Evolutionary conservation across 192 early-diverging fungal genomes (phyloP).

Genomic region (Coemansia sp.): DNA sequence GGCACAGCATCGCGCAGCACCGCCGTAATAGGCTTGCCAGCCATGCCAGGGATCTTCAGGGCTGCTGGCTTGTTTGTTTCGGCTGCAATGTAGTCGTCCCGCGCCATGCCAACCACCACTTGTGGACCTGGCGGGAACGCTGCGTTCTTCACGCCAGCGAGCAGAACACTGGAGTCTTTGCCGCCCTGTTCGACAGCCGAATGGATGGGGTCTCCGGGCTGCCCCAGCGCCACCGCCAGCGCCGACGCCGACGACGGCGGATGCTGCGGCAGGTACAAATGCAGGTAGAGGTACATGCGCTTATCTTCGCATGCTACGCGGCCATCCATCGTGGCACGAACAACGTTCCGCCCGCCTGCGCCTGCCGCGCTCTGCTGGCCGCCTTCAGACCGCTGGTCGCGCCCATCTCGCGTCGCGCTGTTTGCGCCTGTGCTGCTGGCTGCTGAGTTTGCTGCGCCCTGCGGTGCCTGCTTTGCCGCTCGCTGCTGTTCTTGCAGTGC

Average conservation of each 20-base stretch:
- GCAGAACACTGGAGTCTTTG: conserved; percentile 26
- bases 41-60: conserved; percentile 14
- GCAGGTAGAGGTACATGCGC: conserved; percentile 52
- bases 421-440: not conserved
- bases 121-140: conserved; percentile 45
- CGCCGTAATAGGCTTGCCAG: conserved; percentile 18
- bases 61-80: conserved; percentile 27
- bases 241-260: conserved; percentile 42
- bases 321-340: conserved; percentile 27
- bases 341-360: not conserved
- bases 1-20: conserved; percentile 38
- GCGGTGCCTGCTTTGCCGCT: conserved; percentile 63
- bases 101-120: conserved; percentile 41
- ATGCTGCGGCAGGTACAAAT: conserved; percentile 43
- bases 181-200: conserved; percentile 23
- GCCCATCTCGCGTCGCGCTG: not conserved
- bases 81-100: conserved; percentile 32
- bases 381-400: conserved; percentile 7
- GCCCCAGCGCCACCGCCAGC: conserved; percentile 15
- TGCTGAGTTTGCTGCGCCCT: conserved; percentile 20
- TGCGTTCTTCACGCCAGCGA: conserved; percentile 40
- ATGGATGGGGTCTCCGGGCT: conserved; percentile 14
- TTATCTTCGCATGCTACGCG: conserved; percentile 39
- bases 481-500: conserved; percentile 81
- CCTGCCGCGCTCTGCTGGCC: not conserved